phyloP scores from a whole-genome alignment of 768 basidiomycete species.

The Kwoniella heveanensis region DNA sequence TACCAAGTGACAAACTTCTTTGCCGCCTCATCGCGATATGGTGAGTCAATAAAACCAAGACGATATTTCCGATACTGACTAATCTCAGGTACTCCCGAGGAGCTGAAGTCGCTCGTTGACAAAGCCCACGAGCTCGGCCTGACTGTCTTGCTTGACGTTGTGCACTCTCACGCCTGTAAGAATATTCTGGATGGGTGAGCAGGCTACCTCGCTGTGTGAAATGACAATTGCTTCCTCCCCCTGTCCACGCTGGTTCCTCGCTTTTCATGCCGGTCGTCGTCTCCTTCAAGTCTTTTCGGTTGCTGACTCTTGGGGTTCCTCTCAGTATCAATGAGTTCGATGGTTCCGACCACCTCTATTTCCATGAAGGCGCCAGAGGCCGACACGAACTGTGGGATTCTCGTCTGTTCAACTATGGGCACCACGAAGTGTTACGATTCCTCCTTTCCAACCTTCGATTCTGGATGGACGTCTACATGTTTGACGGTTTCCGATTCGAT shows the following conservation, averaged over 20 bases:
- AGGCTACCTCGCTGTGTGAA: too few species aligned
- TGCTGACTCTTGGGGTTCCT: too few species aligned
- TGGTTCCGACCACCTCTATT: constrained; percentile 95
- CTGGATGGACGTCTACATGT: constrained; percentile 91
- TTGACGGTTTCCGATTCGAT: constrained; percentile 98
- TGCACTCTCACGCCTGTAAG: constrained; percentile 98
- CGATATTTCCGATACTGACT: not conserved
- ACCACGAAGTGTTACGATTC: constrained; percentile 92
- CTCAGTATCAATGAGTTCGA: constrained; percentile 80
- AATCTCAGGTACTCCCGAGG: constrained; percentile 73
- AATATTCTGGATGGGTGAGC: constrained; percentile 84
- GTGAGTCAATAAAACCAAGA: too few species aligned
- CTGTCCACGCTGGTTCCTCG: too few species aligned
- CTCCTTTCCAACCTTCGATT: constrained; percentile 91
- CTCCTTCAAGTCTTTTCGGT: too few species aligned
- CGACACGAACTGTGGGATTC: constrained; percentile 96
- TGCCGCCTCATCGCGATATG: constrained; percentile 93
- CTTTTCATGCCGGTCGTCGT: too few species aligned
- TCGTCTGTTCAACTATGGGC: constrained; percentile 92
- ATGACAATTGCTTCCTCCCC: too few species aligned
- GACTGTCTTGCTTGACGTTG: constrained; percentile 90
- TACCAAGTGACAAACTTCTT: constrained; percentile 99
- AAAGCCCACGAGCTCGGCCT: constrained; percentile 91
- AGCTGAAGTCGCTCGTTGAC: constrained; percentile 91
- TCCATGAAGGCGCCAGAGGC: constrained; percentile 89